phyloP scores from a whole-genome alignment of 2,329 filamentous ascomycete genomes.

The Periconia macrospinosa region DNA sequence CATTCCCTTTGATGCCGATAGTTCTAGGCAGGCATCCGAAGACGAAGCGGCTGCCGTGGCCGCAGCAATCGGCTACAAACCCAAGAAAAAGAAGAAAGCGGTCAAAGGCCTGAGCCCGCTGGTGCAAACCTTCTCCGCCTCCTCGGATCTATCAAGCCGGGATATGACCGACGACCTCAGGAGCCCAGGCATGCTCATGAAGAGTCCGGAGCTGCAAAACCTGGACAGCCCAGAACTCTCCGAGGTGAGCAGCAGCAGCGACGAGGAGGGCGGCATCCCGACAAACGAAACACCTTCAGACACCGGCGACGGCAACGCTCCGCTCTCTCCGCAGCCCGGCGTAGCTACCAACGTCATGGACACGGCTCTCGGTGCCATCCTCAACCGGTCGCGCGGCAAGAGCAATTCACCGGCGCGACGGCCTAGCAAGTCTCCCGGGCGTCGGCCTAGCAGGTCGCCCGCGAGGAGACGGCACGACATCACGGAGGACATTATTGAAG shows the following conservation, averaged over 20 bases:
- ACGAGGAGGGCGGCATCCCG: constrained; percentile 31
- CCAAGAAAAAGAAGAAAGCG: not conserved
- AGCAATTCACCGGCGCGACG: not conserved
- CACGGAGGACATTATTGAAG: not conserved
- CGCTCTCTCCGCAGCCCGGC: not conserved
- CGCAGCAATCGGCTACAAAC: constrained; percentile 50
- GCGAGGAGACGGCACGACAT: not conserved
- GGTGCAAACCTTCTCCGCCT: constrained; percentile 28
- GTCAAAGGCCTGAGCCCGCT: constrained; percentile 32
- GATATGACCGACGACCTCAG: constrained; percentile 29
- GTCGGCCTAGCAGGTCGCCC: not conserved
- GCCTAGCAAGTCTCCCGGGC: not conserved
- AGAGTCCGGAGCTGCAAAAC: constrained; percentile 43
- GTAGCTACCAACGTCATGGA: constrained; percentile 1
- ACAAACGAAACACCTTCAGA: constrained; percentile 5
- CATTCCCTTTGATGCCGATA: constrained; percentile 46
- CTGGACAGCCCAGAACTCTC: constrained; percentile 44
- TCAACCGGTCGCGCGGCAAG: not conserved
- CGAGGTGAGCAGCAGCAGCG: constrained; percentile 37
- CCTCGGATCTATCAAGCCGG: constrained; percentile 15
- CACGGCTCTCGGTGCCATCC: not conserved
- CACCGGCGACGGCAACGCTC: not conserved
- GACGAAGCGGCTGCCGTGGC: constrained; percentile 56
- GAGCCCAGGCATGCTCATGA: constrained; percentile 42
- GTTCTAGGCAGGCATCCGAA: constrained; percentile 38